phyloP scores from a whole-genome alignment of 1,284 basidiomycete species.

The Coriolopsis trogii region DNA sequence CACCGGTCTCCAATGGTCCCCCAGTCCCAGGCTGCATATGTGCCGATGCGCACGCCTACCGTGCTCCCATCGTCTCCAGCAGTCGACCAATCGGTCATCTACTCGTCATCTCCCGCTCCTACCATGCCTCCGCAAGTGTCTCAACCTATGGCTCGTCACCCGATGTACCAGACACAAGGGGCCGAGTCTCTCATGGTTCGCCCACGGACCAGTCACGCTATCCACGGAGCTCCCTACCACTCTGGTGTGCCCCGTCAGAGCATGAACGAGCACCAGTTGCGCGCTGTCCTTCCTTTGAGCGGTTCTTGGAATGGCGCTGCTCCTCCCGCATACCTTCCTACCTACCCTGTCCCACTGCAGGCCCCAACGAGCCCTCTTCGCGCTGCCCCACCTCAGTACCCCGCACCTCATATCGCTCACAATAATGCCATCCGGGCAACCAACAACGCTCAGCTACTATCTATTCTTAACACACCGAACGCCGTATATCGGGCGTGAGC shows the following conservation, averaged over 20 bases:
- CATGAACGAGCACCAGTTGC: constrained; percentile 57
- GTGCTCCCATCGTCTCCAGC: constrained; percentile 25
- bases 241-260: constrained; percentile 40
- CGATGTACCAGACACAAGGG: constrained; percentile 12
- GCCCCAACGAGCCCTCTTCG: constrained; percentile 11
- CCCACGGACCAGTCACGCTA: constrained; percentile 61
- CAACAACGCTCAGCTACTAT: constrained; percentile 37
- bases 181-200: constrained; percentile 56
- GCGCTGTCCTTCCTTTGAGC: constrained; percentile 39
- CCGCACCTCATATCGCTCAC: constrained; percentile 22
- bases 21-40: constrained; percentile 7
- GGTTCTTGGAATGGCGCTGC: constrained; percentile 15
- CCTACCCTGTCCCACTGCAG: constrained; percentile 4
- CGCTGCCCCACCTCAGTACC: constrained; percentile 12
- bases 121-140: constrained; percentile 13
- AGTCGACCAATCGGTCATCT: constrained; percentile 31
- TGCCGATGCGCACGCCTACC: constrained; percentile 23
- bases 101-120: constrained; percentile 33
- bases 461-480: constrained; percentile 38
- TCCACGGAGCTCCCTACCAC: constrained; percentile 44
- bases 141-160: constrained; percentile 3
- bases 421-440: constrained; percentile 24
- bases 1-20: constrained; percentile 29
- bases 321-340: constrained; percentile 3
- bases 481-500: constrained; percentile 26